Base-by-base conservation (phyloP, 495 filamentous ascomycete species). In the Immersiella caudata region DNA sequence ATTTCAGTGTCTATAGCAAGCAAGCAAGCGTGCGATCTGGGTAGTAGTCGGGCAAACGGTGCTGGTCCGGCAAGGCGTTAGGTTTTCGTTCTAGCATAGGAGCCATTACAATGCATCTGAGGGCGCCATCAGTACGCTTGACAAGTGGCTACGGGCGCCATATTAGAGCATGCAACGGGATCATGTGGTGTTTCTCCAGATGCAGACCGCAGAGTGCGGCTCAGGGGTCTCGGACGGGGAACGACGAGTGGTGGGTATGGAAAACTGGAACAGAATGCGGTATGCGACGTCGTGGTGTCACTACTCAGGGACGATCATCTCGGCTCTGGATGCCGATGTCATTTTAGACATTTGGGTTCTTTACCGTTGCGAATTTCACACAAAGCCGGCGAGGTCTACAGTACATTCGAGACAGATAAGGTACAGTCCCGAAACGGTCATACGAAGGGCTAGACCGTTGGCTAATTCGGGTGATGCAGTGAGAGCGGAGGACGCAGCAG, bases 51-150 rank as follows among this genome's bases (percentile, higher is more conserved):
- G 40, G 40, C 40, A 4, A 26, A 27, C 54, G 26, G 22, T 22
- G 12, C 54, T 9, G 54, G 54, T 29, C 25, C 55, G 25, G 57
- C 57, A 21, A 6, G 57, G 57, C 25, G 57, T 59, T 59, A 18
- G 9, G 40, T 5, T 14, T 46, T 18, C 14, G 5, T 46, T 46
- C 40, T 46, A 46, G 40, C 40, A 46, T 46, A 14, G 6, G 14
- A 46, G 40, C 40, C 5, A 46, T 46, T 46, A 12, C 40, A 46
- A 46, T 46, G 40, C 40, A 46, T 12, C 14, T 46, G 40, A 46
- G 6, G 40, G 40, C 40, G 40, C 40, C 14, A 5, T 46, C 11
- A 14, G 40, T 46, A 12, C 40, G 40, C 40, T 46, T 46, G 40
- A 46, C 2, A 46, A 46, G 40, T 46, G 40, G 40, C 40, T 46